phyloP scores from a whole-genome alignment of 2,329 filamentous ascomycete species.

The Arthrobotrys pseudoclavata region DNA sequence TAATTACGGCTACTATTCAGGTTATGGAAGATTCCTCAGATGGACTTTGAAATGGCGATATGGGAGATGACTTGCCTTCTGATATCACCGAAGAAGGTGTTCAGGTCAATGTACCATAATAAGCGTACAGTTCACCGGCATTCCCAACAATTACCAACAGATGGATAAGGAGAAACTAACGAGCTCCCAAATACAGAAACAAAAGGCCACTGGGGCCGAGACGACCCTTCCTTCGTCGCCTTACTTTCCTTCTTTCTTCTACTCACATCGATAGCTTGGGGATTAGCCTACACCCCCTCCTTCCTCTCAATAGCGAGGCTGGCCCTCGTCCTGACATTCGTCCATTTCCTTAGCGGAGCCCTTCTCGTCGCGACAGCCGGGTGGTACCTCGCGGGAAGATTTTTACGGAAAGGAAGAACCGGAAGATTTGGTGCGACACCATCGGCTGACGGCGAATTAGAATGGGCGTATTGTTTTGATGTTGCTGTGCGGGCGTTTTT shows the following conservation, averaged over 20 bases:
- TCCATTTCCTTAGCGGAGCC: constrained; percentile 75
- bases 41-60: constrained; percentile 81
- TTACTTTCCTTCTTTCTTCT: constrained; percentile 77
- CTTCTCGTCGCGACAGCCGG: constrained; percentile 74
- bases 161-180: constrained; percentile 7
- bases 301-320: constrained; percentile 69
- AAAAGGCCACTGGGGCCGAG: constrained; percentile 78
- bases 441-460: constrained; percentile 72
- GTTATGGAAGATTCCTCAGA: constrained; percentile 79
- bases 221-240: constrained; percentile 78
- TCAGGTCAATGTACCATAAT: constrained; percentile 79
- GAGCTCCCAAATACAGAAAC: constrained; percentile 70
- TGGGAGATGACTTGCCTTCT: constrained; percentile 80
- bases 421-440: constrained; percentile 73
- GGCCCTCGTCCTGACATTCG: constrained; percentile 69
- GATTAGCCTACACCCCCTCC: constrained; percentile 70
- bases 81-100: constrained; percentile 79
- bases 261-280: constrained; percentile 72
- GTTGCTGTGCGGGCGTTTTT: constrained; percentile 77
- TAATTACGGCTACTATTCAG: constrained; percentile 64
- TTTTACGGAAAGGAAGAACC: constrained; percentile 72
- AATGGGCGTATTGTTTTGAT: constrained; percentile 80
- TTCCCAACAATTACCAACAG: background rate
- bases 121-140: constrained; percentile 66
- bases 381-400: constrained; percentile 75